Evolutionary conservation across 148 eudicot genomes (phyloP).

Genomic region (Mesembryanthemum crystallinum): DNA sequence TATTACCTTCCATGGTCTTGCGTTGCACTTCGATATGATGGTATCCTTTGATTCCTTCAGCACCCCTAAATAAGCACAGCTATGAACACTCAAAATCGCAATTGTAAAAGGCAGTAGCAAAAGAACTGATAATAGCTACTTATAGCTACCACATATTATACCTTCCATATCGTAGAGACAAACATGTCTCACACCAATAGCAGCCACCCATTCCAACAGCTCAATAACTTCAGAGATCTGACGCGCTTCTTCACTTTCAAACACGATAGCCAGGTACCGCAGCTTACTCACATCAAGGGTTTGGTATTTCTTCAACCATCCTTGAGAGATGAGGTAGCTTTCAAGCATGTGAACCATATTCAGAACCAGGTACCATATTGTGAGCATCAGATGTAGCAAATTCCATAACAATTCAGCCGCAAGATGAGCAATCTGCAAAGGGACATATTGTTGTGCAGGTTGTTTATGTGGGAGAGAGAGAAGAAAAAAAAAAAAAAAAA

Average conservation of each 20-base stretch:
- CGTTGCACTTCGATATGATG: conserved; percentile 41
- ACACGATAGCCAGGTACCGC: conserved; percentile 65
- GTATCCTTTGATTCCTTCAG: conserved; percentile 67
- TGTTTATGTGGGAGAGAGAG: not conserved
- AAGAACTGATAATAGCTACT: not conserved
- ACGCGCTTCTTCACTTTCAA: conserved; percentile 84
- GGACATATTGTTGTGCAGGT: conserved; percentile 12
- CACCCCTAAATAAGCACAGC: conserved; percentile 50
- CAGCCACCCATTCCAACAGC: conserved; percentile 62
- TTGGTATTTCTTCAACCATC: conserved; percentile 42
- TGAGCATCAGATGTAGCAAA: conserved; percentile 52
- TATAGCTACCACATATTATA: conserved; percentile 21
- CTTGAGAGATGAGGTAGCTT: conserved; percentile 55
- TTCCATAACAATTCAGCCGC: conserved; percentile 49
- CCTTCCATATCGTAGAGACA: conserved; percentile 89
- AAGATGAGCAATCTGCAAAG: conserved; percentile 50
- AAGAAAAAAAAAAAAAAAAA: not conserved
- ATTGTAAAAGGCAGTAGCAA: not conserved
- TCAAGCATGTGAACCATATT: conserved; percentile 40
- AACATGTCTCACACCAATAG: conserved; percentile 69
- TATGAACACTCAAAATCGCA: conserved; percentile 6
- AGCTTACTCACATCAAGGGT: conserved; percentile 56
- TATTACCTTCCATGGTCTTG: conserved; percentile 55
- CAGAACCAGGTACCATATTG: conserved; percentile 42
- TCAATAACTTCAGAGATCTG: conserved; percentile 52